Base-by-base conservation (phyloP, 1,284 basidiomycete genomes). In the Melampsora larici-populina region DNA sequence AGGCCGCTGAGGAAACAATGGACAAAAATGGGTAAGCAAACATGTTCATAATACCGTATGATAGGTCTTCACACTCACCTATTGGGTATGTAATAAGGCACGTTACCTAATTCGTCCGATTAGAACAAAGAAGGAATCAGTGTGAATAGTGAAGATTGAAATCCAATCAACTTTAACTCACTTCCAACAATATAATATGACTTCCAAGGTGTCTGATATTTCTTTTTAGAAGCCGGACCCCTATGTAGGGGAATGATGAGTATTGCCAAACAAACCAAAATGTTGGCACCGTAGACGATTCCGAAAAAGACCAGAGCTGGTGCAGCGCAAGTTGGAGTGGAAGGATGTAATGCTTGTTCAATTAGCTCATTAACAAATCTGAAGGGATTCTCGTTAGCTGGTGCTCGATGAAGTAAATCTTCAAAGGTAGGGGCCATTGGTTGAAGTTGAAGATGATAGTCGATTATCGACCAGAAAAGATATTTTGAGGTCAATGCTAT, bases 241-340 rank as follows among this genome's bases (percentile, higher is more conserved):
- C 55, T 60, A n/a, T 60, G 55, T 60, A 60, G 15, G 21, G 55
- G 55, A 60, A 60, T 60, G 55, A 60, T 60, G n/a, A 60, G 55
- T n/a, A 60, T 60, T 60, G 55, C 55, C 21, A 60, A 60, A 60
- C 55, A 60, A 2, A 60, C 55, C 55, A 60, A 60, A 18, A 60
- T 60, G 26, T 60, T 60, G 55, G 55, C 55, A 60, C 55, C 55
- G 26, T 24, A 60, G 29, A 60, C n/a, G 55, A 60, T 60, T 1
- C 55, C 55, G 18, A 60, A 60, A 24, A 60, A 60, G 2, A 60
- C 55, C 2, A 60, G 29, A 60, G 55, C 55, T 1, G 55, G 55
- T 24, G 55, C 55, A 11, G 55, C 13, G 29, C 55, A 60, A 60
- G n/a, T 60, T 11, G 55, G 55, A 60, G 55, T 60, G 8, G 24